Evolutionary conservation across 2,329 filamentous ascomycete genomes (phyloP).

Genomic region (Ascochyta koolunga): DNA sequence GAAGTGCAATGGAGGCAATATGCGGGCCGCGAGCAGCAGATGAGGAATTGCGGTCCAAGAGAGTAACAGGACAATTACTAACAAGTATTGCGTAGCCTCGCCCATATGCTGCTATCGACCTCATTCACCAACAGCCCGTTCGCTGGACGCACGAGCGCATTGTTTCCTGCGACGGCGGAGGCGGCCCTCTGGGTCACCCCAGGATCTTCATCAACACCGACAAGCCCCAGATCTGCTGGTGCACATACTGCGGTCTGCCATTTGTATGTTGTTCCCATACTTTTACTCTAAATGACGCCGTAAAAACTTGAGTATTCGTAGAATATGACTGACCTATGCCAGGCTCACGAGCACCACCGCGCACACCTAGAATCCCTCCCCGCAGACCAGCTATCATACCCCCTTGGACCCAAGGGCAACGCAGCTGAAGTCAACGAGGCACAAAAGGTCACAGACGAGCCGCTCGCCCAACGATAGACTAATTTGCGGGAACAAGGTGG

Average conservation of each 20-base stretch:
- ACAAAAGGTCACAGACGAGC: slow-evolving; percentile 64
- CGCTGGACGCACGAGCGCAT: slow-evolving; percentile 83
- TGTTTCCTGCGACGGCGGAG: slow-evolving; percentile 90
- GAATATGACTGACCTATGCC: slow-evolving; percentile 18
- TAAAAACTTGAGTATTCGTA: background rate
- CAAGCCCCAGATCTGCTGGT: slow-evolving; percentile 90
- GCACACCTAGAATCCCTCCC: slow-evolving; percentile 82
- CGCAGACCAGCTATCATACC: slow-evolving; percentile 78
- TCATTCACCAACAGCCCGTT: slow-evolving; percentile 95
- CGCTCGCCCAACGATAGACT: slow-evolving; percentile 64
- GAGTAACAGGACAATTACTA: background rate
- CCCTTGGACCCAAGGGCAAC: slow-evolving; percentile 68
- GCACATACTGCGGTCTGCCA: slow-evolving; percentile 91
- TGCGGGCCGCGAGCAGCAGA: background rate
- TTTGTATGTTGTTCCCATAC: slow-evolving; percentile 70
- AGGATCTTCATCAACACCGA: slow-evolving; percentile 97
- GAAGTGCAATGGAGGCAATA: background rate
- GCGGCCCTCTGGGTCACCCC: slow-evolving; percentile 88
- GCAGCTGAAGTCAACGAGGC: slow-evolving; percentile 64
- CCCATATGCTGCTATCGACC: slow-evolving; percentile 86
- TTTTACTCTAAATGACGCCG: background rate
- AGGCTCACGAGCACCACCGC: slow-evolving; percentile 92
- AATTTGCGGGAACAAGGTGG: background rate
- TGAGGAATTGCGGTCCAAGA: background rate
- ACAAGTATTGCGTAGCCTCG: slow-evolving; percentile 67